Base-by-base conservation (phyloP, 1,284 basidiomycete genomes). In the Pyrrhoderma lamaoense region DNA sequence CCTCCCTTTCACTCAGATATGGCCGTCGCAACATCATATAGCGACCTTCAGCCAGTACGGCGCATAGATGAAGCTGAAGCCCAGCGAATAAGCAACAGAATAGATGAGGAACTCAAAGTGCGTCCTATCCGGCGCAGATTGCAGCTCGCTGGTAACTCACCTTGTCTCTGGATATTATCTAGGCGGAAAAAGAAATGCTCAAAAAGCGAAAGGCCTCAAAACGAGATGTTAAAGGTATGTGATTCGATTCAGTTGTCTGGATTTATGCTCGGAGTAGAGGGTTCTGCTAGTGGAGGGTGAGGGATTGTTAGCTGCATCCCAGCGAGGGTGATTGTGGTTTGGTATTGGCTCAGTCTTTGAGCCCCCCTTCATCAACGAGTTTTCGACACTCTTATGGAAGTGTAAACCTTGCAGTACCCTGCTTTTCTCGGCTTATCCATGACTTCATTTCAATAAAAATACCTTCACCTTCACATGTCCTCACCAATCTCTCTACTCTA, bases 21-120 rank as follows among this genome's bases (percentile, higher is more conserved):
- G 54, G 54, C 54, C 31, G 45, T 56, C 42, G 54, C 54, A 35
- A 49, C 50, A 9, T 42, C 54, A 18, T 56, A 56, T 42, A 52
- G 39, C 47, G 54, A 56, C 40, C 47, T 51, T 19, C 54, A 56
- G 43, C 50, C 50, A 35, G 55, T 53, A 18, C 57, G 59, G 34
- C 48, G 54, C 38, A 45, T 63, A 42, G 70, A 72, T 42, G 70
- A 75, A 22, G 73, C 72, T 43, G 71, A 76, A 48, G 77, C 82
- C 3, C 61, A 69, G 35, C 72, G 72, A 47, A 69, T 76, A 56
- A 84, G 79, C 68, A 74, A 75, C 60, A 67, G 70, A 60, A 88
- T 88, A 61, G 85, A 88, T 64, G 82, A 85, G 52, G 79, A 83
- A 46, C 68, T 87, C 60, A 79, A 70, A 68, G 84, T 84, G 52